Conservation (phyloP, 164 flowering plant species). For the Magnolia changhungtana region DNA sequence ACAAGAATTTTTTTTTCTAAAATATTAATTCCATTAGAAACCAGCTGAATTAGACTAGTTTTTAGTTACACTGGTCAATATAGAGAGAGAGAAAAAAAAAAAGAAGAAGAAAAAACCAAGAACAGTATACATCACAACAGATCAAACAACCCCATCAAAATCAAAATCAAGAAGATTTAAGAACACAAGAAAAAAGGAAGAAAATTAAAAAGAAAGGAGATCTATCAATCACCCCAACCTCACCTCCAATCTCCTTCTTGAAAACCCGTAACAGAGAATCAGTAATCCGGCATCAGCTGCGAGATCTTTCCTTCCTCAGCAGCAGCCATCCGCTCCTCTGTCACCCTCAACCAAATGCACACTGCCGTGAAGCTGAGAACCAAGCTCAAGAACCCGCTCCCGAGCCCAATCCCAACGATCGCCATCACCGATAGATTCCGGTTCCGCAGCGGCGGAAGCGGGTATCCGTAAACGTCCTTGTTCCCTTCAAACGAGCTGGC, state of each 20-base stretch:
- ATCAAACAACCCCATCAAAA: background rate
- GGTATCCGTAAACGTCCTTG: conserved; percentile 80
- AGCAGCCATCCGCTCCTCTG: conserved; percentile 54
- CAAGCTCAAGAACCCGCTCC: conserved; percentile 85
- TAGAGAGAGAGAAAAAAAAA: background rate
- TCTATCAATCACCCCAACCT: background rate
- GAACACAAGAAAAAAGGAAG: conserved; percentile 1
- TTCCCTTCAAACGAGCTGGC: conserved; percentile 70
- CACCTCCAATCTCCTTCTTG: background rate
- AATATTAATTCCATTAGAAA: background rate
- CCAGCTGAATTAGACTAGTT: background rate
- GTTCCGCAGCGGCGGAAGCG: conserved; percentile 50
- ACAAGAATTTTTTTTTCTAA: background rate
- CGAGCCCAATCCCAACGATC: conserved; percentile 89
- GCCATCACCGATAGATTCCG: conserved; percentile 65
- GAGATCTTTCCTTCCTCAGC: conserved; percentile 66
- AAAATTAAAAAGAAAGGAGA: background rate
- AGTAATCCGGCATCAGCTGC: conserved; percentile 90
- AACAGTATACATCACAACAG: background rate
- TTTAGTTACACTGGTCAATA: background rate
- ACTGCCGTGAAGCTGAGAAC: conserved; percentile 84
- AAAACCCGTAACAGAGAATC: conserved; percentile 6
- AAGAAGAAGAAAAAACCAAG: too few relatives aligned
- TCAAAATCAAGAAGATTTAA: background rate
- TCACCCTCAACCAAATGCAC: conserved; percentile 82